A percentile compares a stretch with the other conserved stretches of the same genome.
phyloP scores from a whole-genome alignment of 345 rosid genomes.

The Streptanthus diversifolius region DNA sequence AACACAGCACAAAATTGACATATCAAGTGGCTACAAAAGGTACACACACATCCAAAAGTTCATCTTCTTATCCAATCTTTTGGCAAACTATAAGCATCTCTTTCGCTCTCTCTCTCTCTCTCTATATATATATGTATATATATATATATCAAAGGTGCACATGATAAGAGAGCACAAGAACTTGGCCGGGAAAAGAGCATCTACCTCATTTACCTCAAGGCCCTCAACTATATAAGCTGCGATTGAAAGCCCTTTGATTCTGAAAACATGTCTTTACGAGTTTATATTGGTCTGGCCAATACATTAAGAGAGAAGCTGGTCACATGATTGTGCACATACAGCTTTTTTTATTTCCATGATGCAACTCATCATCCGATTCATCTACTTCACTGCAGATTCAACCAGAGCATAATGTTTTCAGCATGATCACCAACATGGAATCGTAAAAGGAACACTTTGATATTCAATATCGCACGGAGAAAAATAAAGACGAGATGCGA shows the following conservation, averaged over 20 bases:
- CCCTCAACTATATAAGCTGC: neutral
- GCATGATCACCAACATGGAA: neutral
- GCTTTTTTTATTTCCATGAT: constrained; percentile 28
- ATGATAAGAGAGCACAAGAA: neutral
- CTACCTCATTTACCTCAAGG: neutral
- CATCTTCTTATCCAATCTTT: constrained; percentile 31
- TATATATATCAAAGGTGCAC: neutral
- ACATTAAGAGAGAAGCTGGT: neutral
- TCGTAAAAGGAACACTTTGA: neutral
- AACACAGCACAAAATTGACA: constrained; percentile 22
- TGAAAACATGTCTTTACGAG: neutral
- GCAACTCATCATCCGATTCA: constrained; percentile 28
- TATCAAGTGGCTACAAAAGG: constrained; percentile 32
- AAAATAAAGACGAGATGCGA: neutral
- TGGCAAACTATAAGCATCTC: neutral
- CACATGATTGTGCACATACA: constrained; percentile 39
- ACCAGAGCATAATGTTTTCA: neutral
- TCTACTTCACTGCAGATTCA: constrained; percentile 33
- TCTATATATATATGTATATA: neutral
- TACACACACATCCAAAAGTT: constrained; percentile 23
- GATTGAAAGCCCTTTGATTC: neutral
- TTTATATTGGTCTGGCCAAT: neutral
- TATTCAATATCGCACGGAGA: neutral
- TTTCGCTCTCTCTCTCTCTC: neutral
- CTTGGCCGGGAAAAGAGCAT: neutral